A percentile compares a stretch with the other conserved stretches of the same genome.
phyloP scores from a whole-genome alignment of 106 monocot species.

The Vanilla planifolia region DNA sequence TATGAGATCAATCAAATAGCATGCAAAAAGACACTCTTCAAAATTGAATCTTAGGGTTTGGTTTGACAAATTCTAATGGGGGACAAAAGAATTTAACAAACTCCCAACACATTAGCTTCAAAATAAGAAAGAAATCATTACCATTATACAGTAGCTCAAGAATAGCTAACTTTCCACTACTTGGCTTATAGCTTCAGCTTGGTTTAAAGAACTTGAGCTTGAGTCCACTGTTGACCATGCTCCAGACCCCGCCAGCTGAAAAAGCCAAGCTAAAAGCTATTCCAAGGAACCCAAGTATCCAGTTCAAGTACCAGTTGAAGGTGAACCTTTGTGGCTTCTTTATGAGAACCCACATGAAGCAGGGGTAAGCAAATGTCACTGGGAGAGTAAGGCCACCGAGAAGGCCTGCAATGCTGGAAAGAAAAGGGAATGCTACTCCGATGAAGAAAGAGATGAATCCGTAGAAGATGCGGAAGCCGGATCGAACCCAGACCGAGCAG shows the following conservation, averaged over 20 bases:
- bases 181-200: conserved; percentile 38
- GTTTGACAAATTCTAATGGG: too few relatives aligned
- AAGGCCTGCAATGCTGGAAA: conserved; percentile 82
- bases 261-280: conserved; percentile 85
- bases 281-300: conserved; percentile 72
- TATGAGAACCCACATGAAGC: conserved; percentile 96
- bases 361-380: conserved; percentile 95
- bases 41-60: too few relatives aligned
- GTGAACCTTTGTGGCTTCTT: conserved; percentile 77
- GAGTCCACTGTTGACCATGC: conserved; percentile 80
- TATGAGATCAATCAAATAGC: too few relatives aligned
- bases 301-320: conserved; percentile 86
- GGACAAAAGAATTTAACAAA: too few relatives aligned
- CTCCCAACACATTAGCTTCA: too few relatives aligned
- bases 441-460: conserved; percentile 84
- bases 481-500: conserved; percentile 83
- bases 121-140: too few relatives aligned
- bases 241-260: conserved; percentile 87
- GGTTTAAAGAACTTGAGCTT: conserved; percentile 94
- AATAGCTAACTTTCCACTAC: too few relatives aligned
- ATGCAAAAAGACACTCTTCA: too few relatives aligned
- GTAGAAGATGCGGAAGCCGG: conserved; percentile 85
- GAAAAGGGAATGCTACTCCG: conserved; percentile 78
- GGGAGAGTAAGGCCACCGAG: conserved; percentile 89
- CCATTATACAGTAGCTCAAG: too few relatives aligned